These are phyloP conservation scores for Gossypium mustelinum DNA, from an alignment of 345 rosid species.

Conservation along the genomic window DNA sequence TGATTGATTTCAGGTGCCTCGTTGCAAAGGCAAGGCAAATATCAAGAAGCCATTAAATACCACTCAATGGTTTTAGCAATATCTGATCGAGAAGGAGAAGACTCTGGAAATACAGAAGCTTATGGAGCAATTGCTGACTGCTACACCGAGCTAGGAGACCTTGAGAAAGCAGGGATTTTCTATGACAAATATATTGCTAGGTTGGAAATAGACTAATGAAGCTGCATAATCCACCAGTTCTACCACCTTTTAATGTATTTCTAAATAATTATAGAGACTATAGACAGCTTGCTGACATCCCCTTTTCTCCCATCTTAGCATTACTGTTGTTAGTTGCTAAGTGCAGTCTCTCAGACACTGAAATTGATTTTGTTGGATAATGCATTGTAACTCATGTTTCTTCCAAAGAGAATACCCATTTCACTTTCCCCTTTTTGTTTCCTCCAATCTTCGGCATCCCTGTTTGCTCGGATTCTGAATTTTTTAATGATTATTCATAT, in stretches of 20 bases:
- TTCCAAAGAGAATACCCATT: background rate
- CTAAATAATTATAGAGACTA: background rate
- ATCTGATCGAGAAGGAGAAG: slow-evolving; percentile 65
- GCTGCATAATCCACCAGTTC: background rate
- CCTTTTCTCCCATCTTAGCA: background rate
- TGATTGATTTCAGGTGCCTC: slow-evolving; percentile 56
- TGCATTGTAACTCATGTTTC: background rate
- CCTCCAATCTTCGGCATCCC: too few species aligned
- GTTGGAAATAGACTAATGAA: slow-evolving; percentile 60
- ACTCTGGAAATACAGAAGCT: slow-evolving; percentile 89
- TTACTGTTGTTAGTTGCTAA: background rate
- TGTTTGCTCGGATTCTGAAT: too few species aligned
- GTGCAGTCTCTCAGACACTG: background rate
- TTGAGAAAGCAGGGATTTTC: slow-evolving; percentile 78
- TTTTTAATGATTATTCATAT: too few species aligned
- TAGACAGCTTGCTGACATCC: background rate
- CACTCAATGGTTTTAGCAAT: slow-evolving; percentile 74
- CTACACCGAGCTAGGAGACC: slow-evolving; percentile 88
- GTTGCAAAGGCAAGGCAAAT: slow-evolving; percentile 84
- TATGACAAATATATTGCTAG: slow-evolving; percentile 78
- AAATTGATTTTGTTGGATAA: background rate
- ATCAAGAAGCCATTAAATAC: slow-evolving; percentile 70
- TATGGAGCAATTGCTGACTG: slow-evolving; percentile 96
- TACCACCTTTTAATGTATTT: background rate
- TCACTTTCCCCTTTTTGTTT: background rate